phyloP scores from a whole-genome alignment of 306 rosid genomes.

The Pyrus betulifolia region DNA sequence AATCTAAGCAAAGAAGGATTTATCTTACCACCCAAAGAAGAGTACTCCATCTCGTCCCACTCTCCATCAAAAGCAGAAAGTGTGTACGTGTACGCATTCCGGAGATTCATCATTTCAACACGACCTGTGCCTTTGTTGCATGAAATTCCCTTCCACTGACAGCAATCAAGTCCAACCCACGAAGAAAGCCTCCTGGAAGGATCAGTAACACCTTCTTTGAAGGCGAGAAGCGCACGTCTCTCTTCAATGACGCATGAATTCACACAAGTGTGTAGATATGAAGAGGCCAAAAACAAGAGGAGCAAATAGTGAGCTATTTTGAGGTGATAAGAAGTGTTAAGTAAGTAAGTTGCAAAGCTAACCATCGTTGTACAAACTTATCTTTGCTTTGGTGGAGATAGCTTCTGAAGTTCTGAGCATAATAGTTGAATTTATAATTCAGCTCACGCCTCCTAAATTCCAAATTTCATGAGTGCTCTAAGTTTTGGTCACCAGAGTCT shows the following conservation, averaged over 20 bases:
- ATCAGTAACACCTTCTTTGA: slow-evolving; percentile 31
- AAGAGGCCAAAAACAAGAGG: not conserved
- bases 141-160: slow-evolving; percentile 27
- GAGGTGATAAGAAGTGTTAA: not conserved
- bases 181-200: slow-evolving; percentile 20
- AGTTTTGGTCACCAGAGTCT: too few relatives aligned
- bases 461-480: not conserved
- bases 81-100: not conserved
- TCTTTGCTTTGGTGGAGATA: not conserved
- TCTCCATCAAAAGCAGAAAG: not conserved
- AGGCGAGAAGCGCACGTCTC: slow-evolving; percentile 21
- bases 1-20: not conserved
- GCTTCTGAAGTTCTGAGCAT: not conserved
- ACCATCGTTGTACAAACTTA: not conserved
- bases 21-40: not conserved
- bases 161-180: slow-evolving; percentile 25
- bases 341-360: not conserved
- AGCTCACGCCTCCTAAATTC: not conserved
- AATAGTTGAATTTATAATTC: not conserved
- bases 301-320: not conserved
- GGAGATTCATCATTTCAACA: slow-evolving; percentile 29
- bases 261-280: not conserved
- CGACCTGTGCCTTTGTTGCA: slow-evolving; percentile 27
- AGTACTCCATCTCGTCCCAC: not conserved
- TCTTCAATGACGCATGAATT: slow-evolving; percentile 19